Evolutionary conservation across 164 flowering plant species (phyloP).

Genomic region (Tetrastigma voinierianum): DNA sequence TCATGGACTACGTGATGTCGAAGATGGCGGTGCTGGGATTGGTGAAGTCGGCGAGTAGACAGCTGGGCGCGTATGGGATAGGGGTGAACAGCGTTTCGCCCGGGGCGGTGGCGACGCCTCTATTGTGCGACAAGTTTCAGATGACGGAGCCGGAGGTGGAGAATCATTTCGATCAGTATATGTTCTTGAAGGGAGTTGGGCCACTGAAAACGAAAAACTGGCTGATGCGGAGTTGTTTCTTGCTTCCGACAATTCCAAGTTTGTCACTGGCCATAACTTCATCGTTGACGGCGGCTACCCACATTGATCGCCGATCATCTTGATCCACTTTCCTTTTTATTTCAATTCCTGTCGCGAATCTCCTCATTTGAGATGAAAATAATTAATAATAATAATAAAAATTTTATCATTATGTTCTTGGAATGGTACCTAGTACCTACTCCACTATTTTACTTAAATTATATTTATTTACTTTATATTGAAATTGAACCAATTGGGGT

Average conservation of each 20-base stretch:
- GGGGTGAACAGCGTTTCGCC: conserved; percentile 16
- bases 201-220: not conserved
- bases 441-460: no score
- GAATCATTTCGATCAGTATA: not conserved
- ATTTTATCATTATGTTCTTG: no score
- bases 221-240: conserved; percentile 13
- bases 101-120: conserved; percentile 9
- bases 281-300: conserved; percentile 6
- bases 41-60: conserved; percentile 7
- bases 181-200: not conserved
- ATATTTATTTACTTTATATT: no score
- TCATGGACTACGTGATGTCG: conserved; percentile 11
- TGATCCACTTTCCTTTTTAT: no score
- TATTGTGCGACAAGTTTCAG: not conserved
- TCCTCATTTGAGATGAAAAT: no score
- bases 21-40: conserved; percentile 15
- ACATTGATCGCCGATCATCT: no score
- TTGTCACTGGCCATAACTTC: conserved; percentile 13
- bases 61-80: conserved; percentile 6
- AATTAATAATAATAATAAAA: no score
- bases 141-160: not conserved
- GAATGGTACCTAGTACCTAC: no score
- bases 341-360: no score
- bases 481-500: no score
- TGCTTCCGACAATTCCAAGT: conserved; percentile 4